Base-by-base conservation (phyloP, 2,329 filamentous ascomycete species). In the Nothophoma quercina region DNA sequence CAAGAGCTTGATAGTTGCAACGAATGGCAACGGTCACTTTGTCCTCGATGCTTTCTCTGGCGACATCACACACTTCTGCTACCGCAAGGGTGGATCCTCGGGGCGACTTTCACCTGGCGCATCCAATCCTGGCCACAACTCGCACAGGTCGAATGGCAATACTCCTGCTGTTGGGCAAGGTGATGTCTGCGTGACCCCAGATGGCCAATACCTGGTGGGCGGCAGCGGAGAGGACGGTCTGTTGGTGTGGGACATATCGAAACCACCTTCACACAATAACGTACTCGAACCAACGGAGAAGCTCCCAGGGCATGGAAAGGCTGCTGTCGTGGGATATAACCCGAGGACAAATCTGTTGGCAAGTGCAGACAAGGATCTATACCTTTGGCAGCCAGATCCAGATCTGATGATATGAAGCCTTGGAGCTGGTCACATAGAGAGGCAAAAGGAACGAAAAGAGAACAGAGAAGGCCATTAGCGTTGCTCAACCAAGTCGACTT, bases 21-120 rank as follows among this genome's bases (percentile, higher is more conserved):
- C 93, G 2, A 90, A 88, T 40, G 91, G 90, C 6, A 83, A 83
- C 43, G 91, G 92, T 0, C 95, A 99, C 74, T 96, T 95, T 68
- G 78, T 99, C 2, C 80, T 99, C n/a, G 95, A 99, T 71, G 90
- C 93, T 1, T 98, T 97, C 70, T 87, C 91, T 33, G 95, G 93
- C 30, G 83, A 81, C 6, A 75, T 98, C 18, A 90, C 88, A 67
- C 88, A 90, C 8, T 92, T 89, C 70, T 81, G 93, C 50, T 74
- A 77, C 34, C 81, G 81, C 9, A 80, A 79, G 35, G 45, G 60
- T 22, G 71, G 71, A 1, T 59, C 62, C 45, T 76, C 80, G 9
- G 81, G 81, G n/a, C 78, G 82, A 29, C 65, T 74, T 2, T 72
- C 75, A 7, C 75, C 78, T 4, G 73, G 76, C 15, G 67, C 72